Evolutionary conservation across 2,329 filamentous ascomycete species (phyloP).

Genomic region (Aspergillus sp.): DNA sequence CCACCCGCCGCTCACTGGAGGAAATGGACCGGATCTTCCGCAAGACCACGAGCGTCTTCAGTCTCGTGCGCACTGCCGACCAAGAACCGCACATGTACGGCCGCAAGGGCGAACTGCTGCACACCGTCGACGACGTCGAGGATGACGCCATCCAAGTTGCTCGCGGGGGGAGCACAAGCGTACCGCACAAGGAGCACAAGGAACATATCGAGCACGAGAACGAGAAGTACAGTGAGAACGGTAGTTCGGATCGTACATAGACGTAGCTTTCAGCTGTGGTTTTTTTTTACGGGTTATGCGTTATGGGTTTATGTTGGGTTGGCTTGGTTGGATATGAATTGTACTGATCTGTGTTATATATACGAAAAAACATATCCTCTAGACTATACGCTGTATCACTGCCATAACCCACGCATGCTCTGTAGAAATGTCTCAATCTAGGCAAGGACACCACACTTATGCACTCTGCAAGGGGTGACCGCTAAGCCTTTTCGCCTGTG

Average conservation of each 20-base stretch:
- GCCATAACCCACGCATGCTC: too few species aligned
- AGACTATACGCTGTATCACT: too few species aligned
- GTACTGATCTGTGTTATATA: too few species aligned
- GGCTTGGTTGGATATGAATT: not conserved
- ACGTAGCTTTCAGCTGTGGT: not conserved
- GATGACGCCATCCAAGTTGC: constrained; percentile 30
- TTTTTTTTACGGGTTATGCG: not conserved
- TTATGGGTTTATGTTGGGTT: not conserved
- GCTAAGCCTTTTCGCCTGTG: too few species aligned
- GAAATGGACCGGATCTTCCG: constrained; percentile 63
- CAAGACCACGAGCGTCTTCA: constrained; percentile 44
- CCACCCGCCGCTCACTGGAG: constrained; percentile 53
- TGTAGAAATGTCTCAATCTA: too few species aligned
- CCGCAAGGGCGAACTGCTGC: constrained; percentile 50
- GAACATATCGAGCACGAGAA: constrained; percentile 5
- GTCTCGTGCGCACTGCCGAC: constrained; percentile 43
- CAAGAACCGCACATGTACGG: constrained; percentile 50
- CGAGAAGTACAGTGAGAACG: constrained; percentile 9
- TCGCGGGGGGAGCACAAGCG: constrained; percentile 20
- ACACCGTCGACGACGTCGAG: constrained; percentile 42
- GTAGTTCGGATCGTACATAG: not conserved
- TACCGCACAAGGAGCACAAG: constrained; percentile 5
- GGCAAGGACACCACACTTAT: too few species aligned
- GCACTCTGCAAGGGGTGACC: too few species aligned
- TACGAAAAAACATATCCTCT: too few species aligned